These are phyloP conservation scores for Dichotomopilus funicola DNA, from an alignment of 2,329 filamentous ascomycete genomes.

Conservation along the genomic window DNA sequence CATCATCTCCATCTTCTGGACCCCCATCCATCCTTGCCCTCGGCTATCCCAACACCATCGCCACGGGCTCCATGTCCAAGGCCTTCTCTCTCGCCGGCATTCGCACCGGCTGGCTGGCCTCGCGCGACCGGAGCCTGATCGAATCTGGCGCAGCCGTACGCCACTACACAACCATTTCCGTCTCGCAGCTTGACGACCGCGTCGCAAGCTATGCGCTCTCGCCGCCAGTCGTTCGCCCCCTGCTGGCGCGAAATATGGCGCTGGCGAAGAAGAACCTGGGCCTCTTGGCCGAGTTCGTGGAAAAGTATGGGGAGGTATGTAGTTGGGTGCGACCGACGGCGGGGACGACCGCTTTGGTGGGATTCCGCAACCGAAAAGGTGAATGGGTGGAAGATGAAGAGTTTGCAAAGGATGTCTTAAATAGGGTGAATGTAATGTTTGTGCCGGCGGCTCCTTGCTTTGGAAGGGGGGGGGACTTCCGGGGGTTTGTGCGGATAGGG, in stretches of 20 bases:
- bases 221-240: slow-evolving; percentile 31
- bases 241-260: slow-evolving; percentile 49
- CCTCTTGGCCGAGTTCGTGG: slow-evolving; percentile 61
- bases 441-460: slow-evolving; percentile 70
- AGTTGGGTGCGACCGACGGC: slow-evolving; percentile 69
- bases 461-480: slow-evolving; percentile 58
- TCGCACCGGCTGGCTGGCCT: slow-evolving; percentile 76
- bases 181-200: slow-evolving; percentile 74
- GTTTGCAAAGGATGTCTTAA: slow-evolving; percentile 63
- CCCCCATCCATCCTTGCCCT: slow-evolving; percentile 65
- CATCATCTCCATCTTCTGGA: not conserved
- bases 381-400: slow-evolving; percentile 63
- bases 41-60: slow-evolving; percentile 63
- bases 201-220: slow-evolving; percentile 70
- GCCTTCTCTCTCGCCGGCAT: slow-evolving; percentile 78
- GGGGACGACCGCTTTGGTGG: slow-evolving; percentile 73
- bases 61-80: slow-evolving; percentile 78
- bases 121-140: slow-evolving; percentile 55
- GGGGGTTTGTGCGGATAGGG: slow-evolving; percentile 70
- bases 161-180: slow-evolving; percentile 81
- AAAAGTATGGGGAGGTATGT: slow-evolving; percentile 55
- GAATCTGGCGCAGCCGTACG: slow-evolving; percentile 57
- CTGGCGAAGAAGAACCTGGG: slow-evolving; percentile 63
- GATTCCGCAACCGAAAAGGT: slow-evolving; percentile 52
- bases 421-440: slow-evolving; percentile 65